Evolutionary conservation across 805 yeast genomes (phyloP), one percentile per base, ranked within the genome.

Genomic region (Alloascoidea hylecoeti): DNA sequence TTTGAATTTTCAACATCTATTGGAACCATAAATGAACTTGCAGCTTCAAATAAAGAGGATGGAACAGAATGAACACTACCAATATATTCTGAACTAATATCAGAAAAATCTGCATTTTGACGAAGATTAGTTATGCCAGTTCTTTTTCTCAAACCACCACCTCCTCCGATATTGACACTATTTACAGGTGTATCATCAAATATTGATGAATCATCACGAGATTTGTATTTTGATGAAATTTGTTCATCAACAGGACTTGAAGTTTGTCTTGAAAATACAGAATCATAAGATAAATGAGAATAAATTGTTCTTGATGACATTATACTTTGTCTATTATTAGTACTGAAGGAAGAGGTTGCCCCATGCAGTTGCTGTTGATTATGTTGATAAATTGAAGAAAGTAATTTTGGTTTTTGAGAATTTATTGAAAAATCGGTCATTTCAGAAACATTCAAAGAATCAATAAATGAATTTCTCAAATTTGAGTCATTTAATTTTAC

Each of bases 221-320:
- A 23, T 23, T 23, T 23, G 9, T 23, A n/a, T 9, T 9, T 9
- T 9, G 13, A 9, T 9, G 30, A 23, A n/a, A n/a, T n/a, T n/a
- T n/a, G n/a, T n/a, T n/a, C n/a, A n/a, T n/a, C n/a, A n/a, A n/a
- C n/a, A n/a, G n/a, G n/a, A n/a, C 13, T 9, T 9, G n/a, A n/a
- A 14, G 17, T 16, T 34, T 23, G 19, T 32, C 2, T 38, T 4
- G 78, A 70, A 34, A 68, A 56, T 1, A 67, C 69, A 1, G 81
- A 74, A 49, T 75, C 80, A 43, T 75, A 76, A 32, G 78, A 70
- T 36, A 74, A 45, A 46, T 73, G 75, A 1, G 81, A 75, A 41
- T 62, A 61, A 12, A 12, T 33, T 17, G 18, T 6, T 12, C 15
- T 13, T 2, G 28, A 15, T 17, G 23, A 17, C 2, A n/a, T 19